A percentile compares a stretch with the other conserved stretches of the same genome.
These are phyloP conservation scores for Solanum chacoense DNA, from an alignment of 305 asterid genomes.

Conservation along the genomic window DNA sequence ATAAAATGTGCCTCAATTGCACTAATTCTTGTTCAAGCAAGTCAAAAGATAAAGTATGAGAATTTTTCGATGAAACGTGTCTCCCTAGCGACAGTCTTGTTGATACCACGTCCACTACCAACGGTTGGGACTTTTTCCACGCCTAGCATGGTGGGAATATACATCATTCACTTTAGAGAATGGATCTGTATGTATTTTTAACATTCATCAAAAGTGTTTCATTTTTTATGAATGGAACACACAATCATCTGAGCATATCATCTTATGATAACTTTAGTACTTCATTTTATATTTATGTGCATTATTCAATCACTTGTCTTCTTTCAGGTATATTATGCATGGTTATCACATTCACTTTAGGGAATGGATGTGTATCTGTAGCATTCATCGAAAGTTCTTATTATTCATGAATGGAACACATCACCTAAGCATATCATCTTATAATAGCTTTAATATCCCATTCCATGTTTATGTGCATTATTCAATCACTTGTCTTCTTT, in stretches of 20 bases:
- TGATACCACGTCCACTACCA: neutral
- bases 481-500: neutral
- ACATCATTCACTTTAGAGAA: neutral
- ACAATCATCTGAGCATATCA: neutral
- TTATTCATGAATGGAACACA: neutral
- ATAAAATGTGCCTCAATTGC: neutral
- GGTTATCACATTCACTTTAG: neutral
- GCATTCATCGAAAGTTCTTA: neutral
- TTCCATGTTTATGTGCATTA: neutral
- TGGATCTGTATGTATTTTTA: neutral
- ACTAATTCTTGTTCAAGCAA: neutral
- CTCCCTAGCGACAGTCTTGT: neutral
- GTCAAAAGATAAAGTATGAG: neutral
- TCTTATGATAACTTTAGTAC: neutral
- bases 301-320: too few relatives aligned
- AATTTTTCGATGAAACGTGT: neutral
- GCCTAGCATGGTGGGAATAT: neutral
- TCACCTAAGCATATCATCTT: neutral
- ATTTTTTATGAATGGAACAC: neutral
- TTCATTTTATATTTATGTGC: neutral
- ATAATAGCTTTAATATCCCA: neutral
- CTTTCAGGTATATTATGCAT: neutral
- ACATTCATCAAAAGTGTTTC: neutral
- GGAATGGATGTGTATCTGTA: too few relatives aligned
- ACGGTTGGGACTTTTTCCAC: neutral